phyloP scores from a whole-genome alignment of 2,329 filamentous ascomycete species.

The Malbranchea cinnamomea region DNA sequence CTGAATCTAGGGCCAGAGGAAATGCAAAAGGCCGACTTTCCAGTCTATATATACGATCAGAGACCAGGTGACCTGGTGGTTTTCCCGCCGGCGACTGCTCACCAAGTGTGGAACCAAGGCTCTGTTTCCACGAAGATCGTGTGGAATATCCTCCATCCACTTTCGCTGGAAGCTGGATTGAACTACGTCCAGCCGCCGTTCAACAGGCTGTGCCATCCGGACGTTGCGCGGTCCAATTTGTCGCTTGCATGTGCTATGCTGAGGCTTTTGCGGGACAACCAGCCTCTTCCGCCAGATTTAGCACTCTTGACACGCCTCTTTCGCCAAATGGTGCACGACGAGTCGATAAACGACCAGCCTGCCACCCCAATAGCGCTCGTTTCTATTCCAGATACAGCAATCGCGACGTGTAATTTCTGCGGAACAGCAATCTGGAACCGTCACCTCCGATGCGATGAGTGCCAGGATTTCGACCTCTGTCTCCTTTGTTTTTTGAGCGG shows the following conservation, averaged over 20 bases:
- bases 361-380: slow-evolving; percentile 15
- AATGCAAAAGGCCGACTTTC: slow-evolving; percentile 20
- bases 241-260: slow-evolving; percentile 19
- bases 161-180: slow-evolving; percentile 20
- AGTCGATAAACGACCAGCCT: slow-evolving; percentile 14
- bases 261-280: slow-evolving; percentile 14
- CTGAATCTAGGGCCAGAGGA: slow-evolving; percentile 17
- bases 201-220: slow-evolving; percentile 21
- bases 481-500: slow-evolving; percentile 21
- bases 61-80: slow-evolving; percentile 21
- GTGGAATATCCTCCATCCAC: slow-evolving; percentile 23
- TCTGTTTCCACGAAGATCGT: slow-evolving; percentile 21
- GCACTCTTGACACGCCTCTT: slow-evolving; percentile 17
- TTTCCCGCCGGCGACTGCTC: slow-evolving; percentile 22
- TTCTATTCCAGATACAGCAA: slow-evolving; percentile 17
- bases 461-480: slow-evolving; percentile 23
- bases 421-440: slow-evolving; percentile 25
- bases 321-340: slow-evolving; percentile 19
- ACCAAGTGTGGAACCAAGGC: slow-evolving; percentile 24
- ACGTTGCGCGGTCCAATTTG: slow-evolving; percentile 18
- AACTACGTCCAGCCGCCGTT: slow-evolving; percentile 22
- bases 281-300: slow-evolving; percentile 15
- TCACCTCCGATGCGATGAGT: slow-evolving; percentile 22
- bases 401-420: slow-evolving; percentile 24
- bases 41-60: slow-evolving; percentile 22